Evolutionary conservation across 148 eudicot genomes (phyloP).

Genomic region (Fagopyrum homotropicum): DNA sequence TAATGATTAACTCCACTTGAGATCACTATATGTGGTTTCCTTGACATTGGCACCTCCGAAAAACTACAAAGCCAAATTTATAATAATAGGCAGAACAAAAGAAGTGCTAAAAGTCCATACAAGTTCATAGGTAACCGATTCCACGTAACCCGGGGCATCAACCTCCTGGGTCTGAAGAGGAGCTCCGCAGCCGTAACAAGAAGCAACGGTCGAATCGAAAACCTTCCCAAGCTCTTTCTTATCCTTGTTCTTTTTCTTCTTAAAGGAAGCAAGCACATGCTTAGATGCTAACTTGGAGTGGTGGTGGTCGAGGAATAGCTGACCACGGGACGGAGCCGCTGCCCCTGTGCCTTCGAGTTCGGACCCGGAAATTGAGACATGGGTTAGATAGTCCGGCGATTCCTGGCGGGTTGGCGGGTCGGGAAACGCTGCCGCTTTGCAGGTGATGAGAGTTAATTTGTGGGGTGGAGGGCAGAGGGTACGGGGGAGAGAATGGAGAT

Average conservation of each 20-base stretch:
- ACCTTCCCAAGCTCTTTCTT: slow-evolving; percentile 27
- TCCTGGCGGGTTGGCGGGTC: slow-evolving; percentile 12
- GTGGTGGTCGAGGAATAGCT: slow-evolving; percentile 56
- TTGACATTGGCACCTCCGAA: neutral
- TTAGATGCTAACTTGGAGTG: slow-evolving; percentile 41
- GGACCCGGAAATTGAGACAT: slow-evolving; percentile 16
- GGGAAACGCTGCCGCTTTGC: slow-evolving; percentile 2
- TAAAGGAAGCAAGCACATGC: slow-evolving; percentile 24
- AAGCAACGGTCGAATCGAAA: slow-evolving; percentile 17
- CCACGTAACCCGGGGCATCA: slow-evolving; percentile 90
- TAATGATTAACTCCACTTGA: neutral
- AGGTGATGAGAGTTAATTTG: slow-evolving; percentile 11
- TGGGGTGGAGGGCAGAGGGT: neutral
- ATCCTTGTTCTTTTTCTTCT: slow-evolving; percentile 41
- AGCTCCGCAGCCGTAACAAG: slow-evolving; percentile 97
- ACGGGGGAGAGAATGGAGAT: neutral
- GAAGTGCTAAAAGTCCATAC: slow-evolving; percentile 27
- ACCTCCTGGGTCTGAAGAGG: slow-evolving; percentile 62
- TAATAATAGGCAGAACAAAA: slow-evolving; percentile 4
- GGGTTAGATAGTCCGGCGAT: slow-evolving; percentile 12
- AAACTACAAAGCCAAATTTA: neutral
- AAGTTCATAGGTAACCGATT: slow-evolving; percentile 58
- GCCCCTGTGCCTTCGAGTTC: slow-evolving; percentile 56
- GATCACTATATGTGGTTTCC: neutral
- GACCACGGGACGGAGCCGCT: slow-evolving; percentile 67